phyloP scores from a whole-genome alignment of 2,329 filamentous ascomycete species.

The Trichoderma pleuroti region DNA sequence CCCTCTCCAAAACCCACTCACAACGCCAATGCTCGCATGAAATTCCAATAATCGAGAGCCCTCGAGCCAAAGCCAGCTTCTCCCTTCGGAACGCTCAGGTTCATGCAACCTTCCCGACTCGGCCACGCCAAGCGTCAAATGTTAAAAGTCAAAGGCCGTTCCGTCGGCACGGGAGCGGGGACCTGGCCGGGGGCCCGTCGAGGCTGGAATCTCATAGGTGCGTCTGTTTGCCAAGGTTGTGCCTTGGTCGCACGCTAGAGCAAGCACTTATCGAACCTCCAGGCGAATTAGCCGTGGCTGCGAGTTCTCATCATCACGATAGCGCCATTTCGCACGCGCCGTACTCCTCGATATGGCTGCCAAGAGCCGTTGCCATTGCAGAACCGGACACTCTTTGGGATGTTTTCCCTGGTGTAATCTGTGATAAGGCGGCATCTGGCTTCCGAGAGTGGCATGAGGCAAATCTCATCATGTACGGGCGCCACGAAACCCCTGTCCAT shows the following conservation, averaged over 20 bases:
- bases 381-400: not conserved
- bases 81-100: constrained; percentile 2
- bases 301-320: not conserved
- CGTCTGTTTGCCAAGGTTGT: not conserved
- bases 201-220: not conserved
- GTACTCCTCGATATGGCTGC: not conserved
- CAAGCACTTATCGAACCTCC: constrained; percentile 8
- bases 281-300: not conserved
- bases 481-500: not conserved
- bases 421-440: not conserved
- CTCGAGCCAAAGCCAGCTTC: constrained; percentile 1
- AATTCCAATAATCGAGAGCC: constrained; percentile 1
- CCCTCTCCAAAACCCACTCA: not conserved
- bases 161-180: constrained; percentile 9
- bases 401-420: not conserved
- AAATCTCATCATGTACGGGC: not conserved
- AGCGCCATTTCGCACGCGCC: not conserved
- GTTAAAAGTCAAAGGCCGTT: not conserved
- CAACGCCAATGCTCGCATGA: not conserved
- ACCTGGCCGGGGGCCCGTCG: not conserved
- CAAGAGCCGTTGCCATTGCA: not conserved
- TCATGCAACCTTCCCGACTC: constrained; percentile 3
- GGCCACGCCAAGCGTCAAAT: not conserved
- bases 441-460: not conserved
- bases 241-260: not conserved